phyloP scores from a whole-genome alignment of 441 rosid species.

The Gossypium laxum region DNA sequence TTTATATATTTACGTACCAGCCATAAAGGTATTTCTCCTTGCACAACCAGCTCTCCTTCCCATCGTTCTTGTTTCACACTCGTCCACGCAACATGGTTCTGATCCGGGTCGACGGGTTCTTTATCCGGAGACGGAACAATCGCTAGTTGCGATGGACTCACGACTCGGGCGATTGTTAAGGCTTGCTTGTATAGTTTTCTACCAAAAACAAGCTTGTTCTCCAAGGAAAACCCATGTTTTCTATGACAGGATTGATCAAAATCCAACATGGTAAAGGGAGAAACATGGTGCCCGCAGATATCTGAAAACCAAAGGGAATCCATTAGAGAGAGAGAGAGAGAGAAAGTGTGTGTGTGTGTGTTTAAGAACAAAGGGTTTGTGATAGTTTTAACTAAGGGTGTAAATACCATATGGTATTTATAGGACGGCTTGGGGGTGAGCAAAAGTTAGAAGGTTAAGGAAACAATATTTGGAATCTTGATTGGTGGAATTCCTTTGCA shows the following conservation, averaged over 20 bases:
- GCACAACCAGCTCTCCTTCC: constrained; percentile 75
- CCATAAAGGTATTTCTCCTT: constrained; percentile 82
- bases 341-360: neutral
- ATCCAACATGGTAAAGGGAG: constrained; percentile 10
- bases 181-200: constrained; percentile 19
- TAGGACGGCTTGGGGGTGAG: neutral
- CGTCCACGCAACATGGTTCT: constrained; percentile 74
- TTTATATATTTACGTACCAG: constrained; percentile 43
- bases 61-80: constrained; percentile 69
- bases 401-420: constrained; percentile 1
- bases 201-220: constrained; percentile 3
- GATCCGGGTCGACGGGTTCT: constrained; percentile 10
- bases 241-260: constrained; percentile 4
- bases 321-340: constrained; percentile 21
- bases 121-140: constrained; percentile 25
- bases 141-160: constrained; percentile 15
- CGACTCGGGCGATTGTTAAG: constrained; percentile 23
- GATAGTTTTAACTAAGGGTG: neutral
- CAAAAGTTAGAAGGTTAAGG: neutral
- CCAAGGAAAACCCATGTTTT: constrained; percentile 7
- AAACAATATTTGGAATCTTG: constrained; percentile 26
- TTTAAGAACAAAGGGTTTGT: neutral
- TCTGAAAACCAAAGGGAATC: constrained; percentile 30
- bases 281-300: neutral
- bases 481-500: constrained; percentile 29